Evolutionary conservation across 1,139 yeast species (phyloP).

Genomic region (Oligophagozyma castellii): DNA sequence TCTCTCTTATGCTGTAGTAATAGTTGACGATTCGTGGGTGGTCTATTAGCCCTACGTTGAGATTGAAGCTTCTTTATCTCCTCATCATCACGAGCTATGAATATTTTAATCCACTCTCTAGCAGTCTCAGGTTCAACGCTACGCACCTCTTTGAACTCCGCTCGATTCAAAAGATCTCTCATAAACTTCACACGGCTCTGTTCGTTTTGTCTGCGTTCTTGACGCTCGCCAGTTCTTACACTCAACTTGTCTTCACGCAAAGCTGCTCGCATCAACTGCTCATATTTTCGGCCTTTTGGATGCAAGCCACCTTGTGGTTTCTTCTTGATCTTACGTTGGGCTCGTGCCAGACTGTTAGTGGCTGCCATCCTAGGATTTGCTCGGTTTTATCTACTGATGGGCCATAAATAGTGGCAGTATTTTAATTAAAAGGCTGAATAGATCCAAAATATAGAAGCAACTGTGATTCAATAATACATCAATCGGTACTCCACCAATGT

Average conservation of each 20-base stretch:
- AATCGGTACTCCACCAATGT: no score
- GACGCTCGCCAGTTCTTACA: conserved; percentile 39
- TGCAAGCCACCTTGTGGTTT: conserved; percentile 48
- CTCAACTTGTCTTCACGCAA: conserved; percentile 62
- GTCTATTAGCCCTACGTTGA: conserved; percentile 77
- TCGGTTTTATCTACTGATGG: no score
- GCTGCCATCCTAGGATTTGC: no score
- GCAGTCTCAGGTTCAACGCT: conserved; percentile 43
- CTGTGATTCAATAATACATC: no score
- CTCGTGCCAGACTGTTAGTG: conserved; percentile 59
- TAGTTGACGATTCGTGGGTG: conserved; percentile 58
- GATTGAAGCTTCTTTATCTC: conserved; percentile 47
- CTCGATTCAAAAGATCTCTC: conserved; percentile 45
- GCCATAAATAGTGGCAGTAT: no score
- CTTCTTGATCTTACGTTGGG: conserved; percentile 39
- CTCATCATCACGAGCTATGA: conserved; percentile 55
- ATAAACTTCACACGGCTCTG: conserved; percentile 43
- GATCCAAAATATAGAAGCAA: no score
- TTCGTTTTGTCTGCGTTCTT: conserved; percentile 48
- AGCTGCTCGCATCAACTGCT: conserved; percentile 75
- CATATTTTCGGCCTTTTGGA: conserved; percentile 79
- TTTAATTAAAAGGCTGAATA: no score
- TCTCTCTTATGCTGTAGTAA: conserved; percentile 47
- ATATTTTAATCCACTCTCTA: conserved; percentile 45
- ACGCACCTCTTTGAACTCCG: conserved; percentile 29